Evolutionary conservation across 2,329 filamentous ascomycete species (phyloP).

Genomic region (Dryadomyces quercus-mongolicae): DNA sequence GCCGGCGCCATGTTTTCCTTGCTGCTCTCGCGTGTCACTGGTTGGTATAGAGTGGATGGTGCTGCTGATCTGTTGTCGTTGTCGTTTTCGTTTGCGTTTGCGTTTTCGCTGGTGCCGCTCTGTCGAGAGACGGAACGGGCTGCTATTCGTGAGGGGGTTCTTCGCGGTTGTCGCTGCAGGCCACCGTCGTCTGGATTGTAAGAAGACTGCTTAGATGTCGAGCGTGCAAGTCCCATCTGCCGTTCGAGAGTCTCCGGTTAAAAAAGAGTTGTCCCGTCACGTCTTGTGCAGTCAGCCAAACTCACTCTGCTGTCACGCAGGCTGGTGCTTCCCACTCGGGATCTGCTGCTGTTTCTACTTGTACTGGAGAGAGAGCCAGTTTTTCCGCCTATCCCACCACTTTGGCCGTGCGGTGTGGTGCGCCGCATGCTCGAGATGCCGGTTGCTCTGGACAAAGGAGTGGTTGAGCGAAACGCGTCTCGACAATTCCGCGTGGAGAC

Average conservation of each 20-base stretch:
- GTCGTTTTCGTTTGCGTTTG: no score
- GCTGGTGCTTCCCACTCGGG: not conserved
- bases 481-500: not conserved
- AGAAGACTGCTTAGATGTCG: slow-evolving; percentile 17
- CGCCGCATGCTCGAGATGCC: slow-evolving; percentile 8
- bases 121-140: not conserved
- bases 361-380: not conserved
- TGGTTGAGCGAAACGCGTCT: not conserved
- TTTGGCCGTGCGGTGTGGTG: slow-evolving; percentile 15
- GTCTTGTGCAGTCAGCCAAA: not conserved
- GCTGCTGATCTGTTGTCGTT: not conserved
- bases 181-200: slow-evolving; percentile 29
- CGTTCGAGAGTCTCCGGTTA: not conserved
- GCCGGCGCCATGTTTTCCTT: slow-evolving; percentile 48
- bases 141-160: not conserved
- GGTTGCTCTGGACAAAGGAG: not conserved
- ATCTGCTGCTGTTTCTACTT: not conserved
- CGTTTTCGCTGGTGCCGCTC: not conserved
- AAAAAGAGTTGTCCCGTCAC: not conserved
- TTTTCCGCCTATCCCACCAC: slow-evolving; percentile 13
- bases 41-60: slow-evolving; percentile 22
- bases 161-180: slow-evolving; percentile 9
- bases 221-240: slow-evolving; percentile 17
- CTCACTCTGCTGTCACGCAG: not conserved
- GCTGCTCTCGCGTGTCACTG: slow-evolving; percentile 42